A percentile compares a stretch with the other conserved stretches of the same genome.
Conservation (phyloP, 257 asterid genomes). For the Salvia hispanica region DNA sequence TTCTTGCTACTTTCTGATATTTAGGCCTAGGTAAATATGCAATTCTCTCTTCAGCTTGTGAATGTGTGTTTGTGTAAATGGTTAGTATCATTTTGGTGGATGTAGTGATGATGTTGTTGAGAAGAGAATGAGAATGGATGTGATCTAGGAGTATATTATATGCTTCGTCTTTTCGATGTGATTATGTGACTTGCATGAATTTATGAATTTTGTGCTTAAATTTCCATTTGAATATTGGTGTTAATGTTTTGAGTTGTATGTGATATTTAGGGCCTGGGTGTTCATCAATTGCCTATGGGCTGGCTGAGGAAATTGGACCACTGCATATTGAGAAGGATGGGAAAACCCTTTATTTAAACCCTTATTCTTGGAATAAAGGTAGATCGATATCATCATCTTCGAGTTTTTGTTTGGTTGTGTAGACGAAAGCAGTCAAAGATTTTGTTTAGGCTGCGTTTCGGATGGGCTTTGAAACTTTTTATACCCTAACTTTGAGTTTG, state of each 20-base stretch:
- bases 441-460: constrained; percentile 6
- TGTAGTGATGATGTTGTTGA: background rate
- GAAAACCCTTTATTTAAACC: constrained; percentile 77
- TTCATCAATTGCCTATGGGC: constrained; percentile 88
- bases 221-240: constrained; percentile 1
- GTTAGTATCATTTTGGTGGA: background rate
- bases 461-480: background rate
- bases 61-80: background rate
- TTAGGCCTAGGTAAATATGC: background rate
- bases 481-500: constrained; percentile 14
- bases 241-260: constrained; percentile 11
- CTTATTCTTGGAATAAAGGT: constrained; percentile 95
- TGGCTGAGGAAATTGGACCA: constrained; percentile 96
- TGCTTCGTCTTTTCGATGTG: background rate
- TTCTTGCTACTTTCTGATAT: no score
- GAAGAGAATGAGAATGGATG: background rate
- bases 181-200: background rate
- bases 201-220: background rate
- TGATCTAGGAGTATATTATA: background rate
- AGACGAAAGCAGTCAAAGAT: background rate
- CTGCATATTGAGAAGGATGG: constrained; percentile 95
- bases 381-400: constrained; percentile 1
- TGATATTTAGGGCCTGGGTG: constrained; percentile 88
- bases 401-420: constrained; percentile 4
- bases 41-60: background rate